Base-by-base conservation (phyloP, 768 basidiomycete species). In the Butyriboletus loyo region DNA sequence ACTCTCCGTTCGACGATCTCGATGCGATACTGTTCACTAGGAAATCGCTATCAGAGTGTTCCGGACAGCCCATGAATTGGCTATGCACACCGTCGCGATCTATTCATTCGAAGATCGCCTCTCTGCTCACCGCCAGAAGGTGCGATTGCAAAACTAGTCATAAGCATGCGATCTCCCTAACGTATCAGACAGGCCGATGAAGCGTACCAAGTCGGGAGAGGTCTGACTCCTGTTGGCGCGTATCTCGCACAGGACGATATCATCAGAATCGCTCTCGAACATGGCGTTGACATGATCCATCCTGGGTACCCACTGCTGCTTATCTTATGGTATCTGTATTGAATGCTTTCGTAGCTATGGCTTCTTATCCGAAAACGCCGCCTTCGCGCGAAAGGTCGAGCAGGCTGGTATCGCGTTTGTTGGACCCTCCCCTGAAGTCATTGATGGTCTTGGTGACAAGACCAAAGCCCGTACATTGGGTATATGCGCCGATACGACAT, bases 41-140 rank as follows among this genome's bases (percentile, higher is more conserved):
- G 94, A 99, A 88, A 99, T 99, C 71, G 97, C 97, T 27, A 93
- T 99, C 63, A 90, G 97, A 66, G 94, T 99, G 37, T 98, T 99
- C 81, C 81, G 95, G 65, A 98, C 95, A 1, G 91, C 97, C 45
- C 97, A 99, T 76, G 97, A 99, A 68, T 81, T 99, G 54, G 97
- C 95, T 10, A 97, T 98, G 95, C 92, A 95, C 71, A 97, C 95
- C 43, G 97, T 98, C 50, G 97, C 97, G 34, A 98, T 99, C 76
- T 98, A 92, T 75, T 98, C 96, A 10, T 90, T 79, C 66, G 97
- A 99, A 75, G 97, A 99, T 76, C 83, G 97, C 55, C 81, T 98
- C 75, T 90, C 87, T 35, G 96, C 97, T 35, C 97, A 99, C 78
- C 85, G 97, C 62, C 95, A 98, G 71, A 99, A 99, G 85, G 93